phyloP scores from a whole-genome alignment of 2,329 filamentous ascomycete species.

The Monilinia aucupariae region DNA sequence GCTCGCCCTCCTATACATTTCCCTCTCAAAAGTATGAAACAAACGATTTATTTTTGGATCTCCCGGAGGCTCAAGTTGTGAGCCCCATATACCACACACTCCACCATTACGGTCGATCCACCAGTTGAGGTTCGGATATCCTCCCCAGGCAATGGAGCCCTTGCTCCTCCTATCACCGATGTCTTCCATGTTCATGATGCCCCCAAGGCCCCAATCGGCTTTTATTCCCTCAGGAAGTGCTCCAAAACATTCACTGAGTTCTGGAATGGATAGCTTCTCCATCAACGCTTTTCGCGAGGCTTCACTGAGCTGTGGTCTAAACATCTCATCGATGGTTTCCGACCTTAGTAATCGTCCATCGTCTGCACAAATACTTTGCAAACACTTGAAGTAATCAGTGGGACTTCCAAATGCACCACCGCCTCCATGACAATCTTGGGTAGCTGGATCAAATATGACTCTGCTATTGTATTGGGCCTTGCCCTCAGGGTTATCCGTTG shows the following conservation, averaged over 20 bases:
- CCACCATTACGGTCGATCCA: conserved; percentile 39
- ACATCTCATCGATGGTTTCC: conserved; percentile 42
- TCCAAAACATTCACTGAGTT: conserved; percentile 24
- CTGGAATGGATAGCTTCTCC: conserved; percentile 22
- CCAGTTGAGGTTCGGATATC: conserved; percentile 45
- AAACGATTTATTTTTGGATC: conserved; percentile 37
- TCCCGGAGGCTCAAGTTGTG: conserved; percentile 41
- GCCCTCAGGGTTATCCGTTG: conserved; percentile 18
- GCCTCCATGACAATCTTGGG: conserved; percentile 32
- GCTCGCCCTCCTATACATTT: conserved; percentile 35
- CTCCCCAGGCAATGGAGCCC: conserved; percentile 42
- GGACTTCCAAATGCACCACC: conserved; percentile 37
- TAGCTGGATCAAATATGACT: conserved; percentile 14
- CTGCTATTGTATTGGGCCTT: conserved; percentile 18
- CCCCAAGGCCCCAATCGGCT: conserved; percentile 40
- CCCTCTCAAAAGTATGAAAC: conserved; percentile 38
- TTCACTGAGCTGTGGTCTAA: conserved; percentile 42
- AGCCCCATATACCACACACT: conserved; percentile 40
- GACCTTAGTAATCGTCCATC: conserved; percentile 45
- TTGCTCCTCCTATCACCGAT: conserved; percentile 37
- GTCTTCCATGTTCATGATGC: conserved; percentile 39
- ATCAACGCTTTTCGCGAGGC: conserved; percentile 26
- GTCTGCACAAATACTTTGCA: conserved; percentile 44
- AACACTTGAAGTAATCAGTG: conserved; percentile 41
- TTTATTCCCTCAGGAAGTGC: conserved; percentile 36